These are phyloP conservation scores for Aspergillus novoparasiticus DNA, from an alignment of 2,329 filamentous ascomycete species.

Conservation along the genomic window DNA sequence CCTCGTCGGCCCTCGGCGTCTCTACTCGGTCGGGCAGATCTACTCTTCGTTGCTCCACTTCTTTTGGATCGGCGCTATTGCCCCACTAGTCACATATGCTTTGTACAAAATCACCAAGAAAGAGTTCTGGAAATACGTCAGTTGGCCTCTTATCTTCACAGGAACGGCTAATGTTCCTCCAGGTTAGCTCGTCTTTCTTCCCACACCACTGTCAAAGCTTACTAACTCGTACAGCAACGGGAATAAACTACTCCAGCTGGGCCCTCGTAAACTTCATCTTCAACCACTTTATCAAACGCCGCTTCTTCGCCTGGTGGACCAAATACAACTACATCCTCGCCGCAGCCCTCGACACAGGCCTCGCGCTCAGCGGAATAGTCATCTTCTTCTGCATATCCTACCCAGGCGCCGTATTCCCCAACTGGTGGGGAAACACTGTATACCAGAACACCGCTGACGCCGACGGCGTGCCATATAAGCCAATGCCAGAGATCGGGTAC, in stretches of 20 bases:
- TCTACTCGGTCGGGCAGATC: slow-evolving; percentile 52
- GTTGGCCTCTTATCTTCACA: slow-evolving; percentile 35
- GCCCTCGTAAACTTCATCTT: slow-evolving; percentile 64
- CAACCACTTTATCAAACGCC: slow-evolving; percentile 69
- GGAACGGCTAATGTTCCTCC: slow-evolving; percentile 32
- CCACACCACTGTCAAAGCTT: background rate
- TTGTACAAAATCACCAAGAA: slow-evolving; percentile 30
- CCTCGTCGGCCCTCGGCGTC: slow-evolving; percentile 53
- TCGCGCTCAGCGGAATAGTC: slow-evolving; percentile 37
- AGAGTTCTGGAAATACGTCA: slow-evolving; percentile 40
- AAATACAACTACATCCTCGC: slow-evolving; percentile 50
- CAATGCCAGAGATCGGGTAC: slow-evolving; percentile 30
- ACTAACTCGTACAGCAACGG: slow-evolving; percentile 27
- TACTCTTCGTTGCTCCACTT: slow-evolving; percentile 54
- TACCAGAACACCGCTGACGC: slow-evolving; percentile 36
- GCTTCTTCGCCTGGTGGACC: slow-evolving; percentile 45
- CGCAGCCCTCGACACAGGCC: slow-evolving; percentile 41
- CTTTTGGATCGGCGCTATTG: slow-evolving; percentile 52
- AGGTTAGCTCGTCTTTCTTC: slow-evolving; percentile 13
- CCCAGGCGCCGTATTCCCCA: slow-evolving; percentile 31
- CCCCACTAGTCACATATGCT: slow-evolving; percentile 24
- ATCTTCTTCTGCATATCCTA: slow-evolving; percentile 40
- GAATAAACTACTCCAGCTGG: slow-evolving; percentile 41
- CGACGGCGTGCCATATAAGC: slow-evolving; percentile 30
- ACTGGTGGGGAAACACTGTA: slow-evolving; percentile 39